Conservation (phyloP, 2,329 filamentous ascomycete species). For the Monascus ruber region DNA sequence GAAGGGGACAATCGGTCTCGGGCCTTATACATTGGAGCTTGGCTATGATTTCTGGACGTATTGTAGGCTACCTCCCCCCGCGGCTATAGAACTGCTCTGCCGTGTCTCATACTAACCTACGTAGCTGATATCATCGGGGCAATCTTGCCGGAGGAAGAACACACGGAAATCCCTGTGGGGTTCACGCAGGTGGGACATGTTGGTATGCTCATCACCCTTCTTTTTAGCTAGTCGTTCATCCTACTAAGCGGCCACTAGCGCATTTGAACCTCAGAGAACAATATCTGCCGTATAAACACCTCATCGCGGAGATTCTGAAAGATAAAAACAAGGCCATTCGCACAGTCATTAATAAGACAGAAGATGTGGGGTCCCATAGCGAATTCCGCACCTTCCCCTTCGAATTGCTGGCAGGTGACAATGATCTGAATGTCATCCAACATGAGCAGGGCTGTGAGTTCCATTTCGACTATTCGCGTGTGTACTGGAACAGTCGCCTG, state of each 20-base stretch:
- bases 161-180: constrained; percentile 70
- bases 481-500: constrained; percentile 95
- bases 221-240: neutral
- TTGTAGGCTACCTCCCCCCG: constrained; percentile 37
- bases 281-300: constrained; percentile 72
- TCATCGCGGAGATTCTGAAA: constrained; percentile 74
- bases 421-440: constrained; percentile 73
- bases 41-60: constrained; percentile 83
- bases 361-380: constrained; percentile 74
- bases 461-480: constrained; percentile 84
- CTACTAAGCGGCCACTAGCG: constrained; percentile 37
- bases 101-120: no score
- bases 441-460: constrained; percentile 78
- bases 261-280: constrained; percentile 81
- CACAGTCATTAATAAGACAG: constrained; percentile 93
- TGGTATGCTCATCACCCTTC: constrained; percentile 37
- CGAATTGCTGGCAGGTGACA: constrained; percentile 72
- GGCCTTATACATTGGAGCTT: constrained; percentile 64
- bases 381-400: constrained; percentile 88
- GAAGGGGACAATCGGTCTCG: constrained; percentile 55
- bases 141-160: constrained; percentile 67
- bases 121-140: constrained; percentile 73
- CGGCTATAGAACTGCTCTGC: no score
- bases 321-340: constrained; percentile 76
- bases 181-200: constrained; percentile 88